Percentiles rank a stretch among this genome's conserved stretches.
Evolutionary conservation across 768 basidiomycete genomes (phyloP).

Genomic region (Neoboletus subvelutipes): DNA sequence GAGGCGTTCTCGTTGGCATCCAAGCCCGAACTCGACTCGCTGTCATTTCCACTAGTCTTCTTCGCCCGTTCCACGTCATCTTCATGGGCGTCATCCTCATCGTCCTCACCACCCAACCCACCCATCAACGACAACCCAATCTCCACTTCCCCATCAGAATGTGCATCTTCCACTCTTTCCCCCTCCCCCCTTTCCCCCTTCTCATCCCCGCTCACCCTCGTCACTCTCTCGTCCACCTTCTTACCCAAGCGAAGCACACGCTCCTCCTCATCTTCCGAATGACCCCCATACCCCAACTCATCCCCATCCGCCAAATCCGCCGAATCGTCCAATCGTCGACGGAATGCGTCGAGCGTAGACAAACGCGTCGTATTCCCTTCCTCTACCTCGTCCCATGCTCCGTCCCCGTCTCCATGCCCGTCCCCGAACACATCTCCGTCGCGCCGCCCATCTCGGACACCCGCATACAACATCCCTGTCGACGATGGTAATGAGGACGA

Average conservation of each 20-base stretch:
- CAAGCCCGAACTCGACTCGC: not conserved
- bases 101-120: conserved; percentile 40
- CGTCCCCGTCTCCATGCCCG: not conserved
- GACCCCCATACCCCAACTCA: not conserved
- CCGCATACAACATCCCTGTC: not conserved
- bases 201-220: not conserved
- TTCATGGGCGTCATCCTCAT: conserved; percentile 17
- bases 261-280: conserved; percentile 13
- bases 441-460: not conserved
- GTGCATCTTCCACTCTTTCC: conserved; percentile 22
- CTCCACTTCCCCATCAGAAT: conserved; percentile 61
- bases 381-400: conserved; percentile 5
- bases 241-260: not conserved
- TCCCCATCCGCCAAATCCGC: conserved; percentile 9
- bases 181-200: not conserved
- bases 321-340: conserved; percentile 15
- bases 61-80: conserved; percentile 5
- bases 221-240: conserved; percentile 4
- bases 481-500: conserved; percentile 15
- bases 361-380: conserved; percentile 22
- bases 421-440: conserved; percentile 2
- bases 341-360: conserved; percentile 29
- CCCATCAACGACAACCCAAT: conserved; percentile 70
- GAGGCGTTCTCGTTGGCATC: conserved; percentile 5
- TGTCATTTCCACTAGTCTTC: not conserved